A percentile compares a stretch with the other conserved stretches of the same genome.
These are phyloP conservation scores for Cynanchum wilfordii DNA, from an alignment of 257 asterid genomes.

Conservation along the genomic window DNA sequence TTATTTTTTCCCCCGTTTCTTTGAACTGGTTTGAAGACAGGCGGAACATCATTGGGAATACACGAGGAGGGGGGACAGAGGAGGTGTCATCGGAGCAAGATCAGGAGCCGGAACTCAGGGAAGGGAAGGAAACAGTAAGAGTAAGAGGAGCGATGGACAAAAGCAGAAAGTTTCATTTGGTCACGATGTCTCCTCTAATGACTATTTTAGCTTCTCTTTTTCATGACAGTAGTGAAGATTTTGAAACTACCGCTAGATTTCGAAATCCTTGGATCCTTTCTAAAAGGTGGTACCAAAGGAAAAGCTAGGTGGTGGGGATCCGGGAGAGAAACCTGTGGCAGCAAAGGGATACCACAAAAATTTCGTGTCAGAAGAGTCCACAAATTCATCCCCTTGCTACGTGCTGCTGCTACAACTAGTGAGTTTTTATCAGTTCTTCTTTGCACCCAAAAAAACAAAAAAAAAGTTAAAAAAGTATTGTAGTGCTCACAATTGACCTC, in stretches of 20 bases:
- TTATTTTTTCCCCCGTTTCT: background rate
- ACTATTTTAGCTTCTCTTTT: background rate
- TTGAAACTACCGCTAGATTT: background rate
- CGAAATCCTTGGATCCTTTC: background rate
- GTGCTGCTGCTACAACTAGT: background rate
- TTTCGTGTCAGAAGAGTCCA: background rate
- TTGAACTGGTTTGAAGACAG: conserved; percentile 22
- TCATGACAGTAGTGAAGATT: background rate
- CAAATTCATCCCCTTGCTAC: background rate
- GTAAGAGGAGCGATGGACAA: conserved; percentile 22
- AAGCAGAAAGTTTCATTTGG: conserved; percentile 36
- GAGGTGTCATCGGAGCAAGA: conserved; percentile 34
- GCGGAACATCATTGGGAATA: conserved; percentile 32
- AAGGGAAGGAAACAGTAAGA: conserved; percentile 32
- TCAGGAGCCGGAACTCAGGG: conserved; percentile 24
- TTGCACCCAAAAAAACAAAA: too few relatives aligned
- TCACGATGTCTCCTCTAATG: conserved; percentile 25
- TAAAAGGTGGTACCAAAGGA: background rate
- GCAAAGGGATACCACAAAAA: background rate
- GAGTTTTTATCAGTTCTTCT: too few relatives aligned
- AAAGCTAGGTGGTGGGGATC: background rate
- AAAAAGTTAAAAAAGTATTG: too few relatives aligned
- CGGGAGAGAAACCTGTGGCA: background rate
- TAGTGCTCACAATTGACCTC: too few relatives aligned
- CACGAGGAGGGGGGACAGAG: conserved; percentile 30